Base-by-base conservation (phyloP, 1,284 basidiomycete genomes). In the Chondrostereum purpureum region DNA sequence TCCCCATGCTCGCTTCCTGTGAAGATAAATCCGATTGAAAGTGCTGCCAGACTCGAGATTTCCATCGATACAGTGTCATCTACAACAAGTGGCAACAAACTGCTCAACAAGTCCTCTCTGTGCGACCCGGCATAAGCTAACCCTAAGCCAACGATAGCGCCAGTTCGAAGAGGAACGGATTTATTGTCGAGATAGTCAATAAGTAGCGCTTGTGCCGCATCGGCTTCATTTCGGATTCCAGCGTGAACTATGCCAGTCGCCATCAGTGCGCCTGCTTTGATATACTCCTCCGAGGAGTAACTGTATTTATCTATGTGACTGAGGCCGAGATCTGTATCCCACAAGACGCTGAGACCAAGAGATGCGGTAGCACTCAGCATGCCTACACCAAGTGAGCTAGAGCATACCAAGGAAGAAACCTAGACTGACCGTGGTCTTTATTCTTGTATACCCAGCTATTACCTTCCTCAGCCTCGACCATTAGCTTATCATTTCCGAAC, bases 381-480 rank as follows among this genome's bases (percentile, higher is more conserved):
- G 48, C 92, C 92, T 88, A 41, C 5, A 44, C 3, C 23, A 17
- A 35, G 49, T 23, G 19, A 49, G 37, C 14, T 17, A 39, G 14
- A 11, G 44, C 12, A n/a, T n/a, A n/a, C n/a, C n/a, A n/a, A n/a
- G n/a, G 33, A 24, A 13, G n/a, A 13, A 1, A 42, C 17, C n/a
- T 22, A 27, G 39, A 42, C 72, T 22, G 51, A 84, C 89, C 90
- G 51, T 96, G 88, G 47, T 98, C 95, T 69, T 98, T 98, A 73
- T 98, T 98, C 78, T 98, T 98, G 76, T 99, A 99, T 53, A 99
- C 93, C 91, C 94, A 99, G 56, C 91, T 94, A 64, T 85, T 89
- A 17, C 95, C 95, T 59, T 97, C 94, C 47, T 92, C 88, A 1
- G 94, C 94, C 57, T 88, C 86, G 3, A 95, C 93, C 87, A 99